Base-by-base conservation (phyloP, 2,329 filamentous ascomycete genomes). In the Fusarium camptoceras region DNA sequence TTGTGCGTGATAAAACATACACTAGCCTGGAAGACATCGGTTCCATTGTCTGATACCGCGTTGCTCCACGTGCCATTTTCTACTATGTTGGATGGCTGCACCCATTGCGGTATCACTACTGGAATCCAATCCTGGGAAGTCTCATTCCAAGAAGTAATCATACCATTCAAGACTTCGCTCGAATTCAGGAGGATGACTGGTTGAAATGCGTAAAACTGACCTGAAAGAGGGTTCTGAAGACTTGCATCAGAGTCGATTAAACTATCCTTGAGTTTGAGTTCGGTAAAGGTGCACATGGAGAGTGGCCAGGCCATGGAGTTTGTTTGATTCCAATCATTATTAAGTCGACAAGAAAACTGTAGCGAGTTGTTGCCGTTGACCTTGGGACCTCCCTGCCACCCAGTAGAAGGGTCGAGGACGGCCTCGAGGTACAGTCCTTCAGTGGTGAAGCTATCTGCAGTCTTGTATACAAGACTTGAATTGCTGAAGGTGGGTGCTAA, bases 141-240 rank as follows among this genome's bases (percentile, higher is more conserved):
- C 5, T 1, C 30, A 25, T 30, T 18, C 18, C 7, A 57, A 6
- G 5, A 6, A 1, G 14, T 28, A 10, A 8, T 22, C 6, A 25
- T n/a, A 1, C 5, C 0, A 8, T 18, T 22, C 2, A 53, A 9
- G 4, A 9, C 18, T 2, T 42, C 53, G 27, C 59, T 64, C 0
- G 64, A 8, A 22, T 68, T 60, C 8, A 69, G 12, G 0, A 69
- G 47, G 11, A 67, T 31, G 1, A 59, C 25, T 0, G 64, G 55
- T 7, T 46, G 49, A 4, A 50, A 68, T 9, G n/a, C 20, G 11
- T 64, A 64, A 1, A 59, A 41, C 8, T 18, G 50, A 2, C 48
- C 31, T 4, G 59, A 68, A 3, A 69, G 41, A 0, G 66, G 59
- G 15, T 68, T 48, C 0, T 8, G 14, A 2, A 53, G 8, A 6